Conservation (phyloP, 2,329 filamentous ascomycete species). For the Trichoderma sp. region DNA sequence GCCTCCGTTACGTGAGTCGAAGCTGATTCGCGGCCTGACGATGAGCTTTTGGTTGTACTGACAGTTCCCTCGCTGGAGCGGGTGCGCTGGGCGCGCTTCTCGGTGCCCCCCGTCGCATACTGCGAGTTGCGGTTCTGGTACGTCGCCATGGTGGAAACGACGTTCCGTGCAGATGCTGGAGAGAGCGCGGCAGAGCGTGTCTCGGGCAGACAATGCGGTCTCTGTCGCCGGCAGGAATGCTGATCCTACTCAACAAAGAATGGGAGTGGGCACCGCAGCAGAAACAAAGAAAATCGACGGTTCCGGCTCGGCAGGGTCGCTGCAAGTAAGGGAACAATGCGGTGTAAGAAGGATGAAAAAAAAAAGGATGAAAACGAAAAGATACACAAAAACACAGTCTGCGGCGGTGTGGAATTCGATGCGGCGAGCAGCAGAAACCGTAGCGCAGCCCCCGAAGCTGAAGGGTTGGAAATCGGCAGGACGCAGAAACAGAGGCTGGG, state of each 20-base stretch:
- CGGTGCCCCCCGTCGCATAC: slow-evolving; percentile 47
- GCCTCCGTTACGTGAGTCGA: slow-evolving; percentile 87
- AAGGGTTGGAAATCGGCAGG: slow-evolving; percentile 16
- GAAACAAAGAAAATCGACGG: slow-evolving; percentile 3
- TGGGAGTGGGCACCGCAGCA: slow-evolving; percentile 23
- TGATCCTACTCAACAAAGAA: slow-evolving; percentile 26
- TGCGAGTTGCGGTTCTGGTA: slow-evolving; percentile 60
- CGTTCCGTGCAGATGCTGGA: slow-evolving; percentile 7
- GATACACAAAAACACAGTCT: background rate
- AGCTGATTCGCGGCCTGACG: slow-evolving; percentile 75
- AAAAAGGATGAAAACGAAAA: background rate
- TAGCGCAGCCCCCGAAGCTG: slow-evolving; percentile 18
- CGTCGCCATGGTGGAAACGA: slow-evolving; percentile 52
- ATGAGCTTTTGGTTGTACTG: slow-evolving; percentile 79
- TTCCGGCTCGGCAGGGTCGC: background rate
- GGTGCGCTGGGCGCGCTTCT: slow-evolving; percentile 55
- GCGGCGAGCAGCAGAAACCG: slow-evolving; percentile 7
- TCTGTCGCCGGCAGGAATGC: slow-evolving; percentile 28
- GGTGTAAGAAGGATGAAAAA: slow-evolving; percentile 11
- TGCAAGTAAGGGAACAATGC: slow-evolving; percentile 20
- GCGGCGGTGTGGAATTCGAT: slow-evolving; percentile 22
- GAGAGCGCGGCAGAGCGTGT: slow-evolving; percentile 20
- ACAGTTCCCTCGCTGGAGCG: slow-evolving; percentile 88
- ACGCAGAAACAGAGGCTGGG: slow-evolving; percentile 13
- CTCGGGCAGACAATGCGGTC: slow-evolving; percentile 7